Evolutionary conservation across 1,284 basidiomycete species (phyloP).

Genomic region (Pseudozyma flocculosa): DNA sequence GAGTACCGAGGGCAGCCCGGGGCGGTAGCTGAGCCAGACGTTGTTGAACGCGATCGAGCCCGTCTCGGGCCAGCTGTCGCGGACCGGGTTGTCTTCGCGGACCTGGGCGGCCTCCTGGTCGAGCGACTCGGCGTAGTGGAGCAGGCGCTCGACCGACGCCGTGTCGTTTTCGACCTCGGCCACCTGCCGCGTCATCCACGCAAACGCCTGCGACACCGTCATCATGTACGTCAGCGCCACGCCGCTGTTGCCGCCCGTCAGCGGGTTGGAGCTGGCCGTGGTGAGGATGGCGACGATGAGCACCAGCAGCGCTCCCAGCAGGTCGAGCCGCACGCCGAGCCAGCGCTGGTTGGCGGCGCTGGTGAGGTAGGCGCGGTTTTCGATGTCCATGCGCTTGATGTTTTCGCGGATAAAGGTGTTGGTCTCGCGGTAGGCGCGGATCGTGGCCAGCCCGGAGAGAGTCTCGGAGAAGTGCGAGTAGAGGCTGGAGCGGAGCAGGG

Average conservation of each 20-base stretch:
- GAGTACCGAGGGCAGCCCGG: constrained; percentile 62
- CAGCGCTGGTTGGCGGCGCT: constrained; percentile 80
- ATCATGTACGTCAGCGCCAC: constrained; percentile 54
- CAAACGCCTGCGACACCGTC: constrained; percentile 47
- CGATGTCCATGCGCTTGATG: constrained; percentile 71
- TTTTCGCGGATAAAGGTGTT: constrained; percentile 64
- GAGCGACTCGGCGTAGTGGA: constrained; percentile 52
- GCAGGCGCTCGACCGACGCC: constrained; percentile 54
- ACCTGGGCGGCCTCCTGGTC: constrained; percentile 54
- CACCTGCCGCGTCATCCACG: constrained; percentile 56
- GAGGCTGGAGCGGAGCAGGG: constrained; percentile 68
- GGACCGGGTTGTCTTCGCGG: constrained; percentile 34
- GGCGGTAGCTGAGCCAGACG: constrained; percentile 61
- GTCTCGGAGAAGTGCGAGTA: constrained; percentile 86
- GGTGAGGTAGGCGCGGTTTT: constrained; percentile 87
- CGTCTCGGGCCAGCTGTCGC: constrained; percentile 51
- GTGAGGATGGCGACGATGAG: constrained; percentile 50
- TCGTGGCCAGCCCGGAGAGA: constrained; percentile 79
- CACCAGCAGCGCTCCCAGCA: constrained; percentile 55
- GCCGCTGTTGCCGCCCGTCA: constrained; percentile 40
- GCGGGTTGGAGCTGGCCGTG: constrained; percentile 27
- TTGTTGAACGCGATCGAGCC: constrained; percentile 55
- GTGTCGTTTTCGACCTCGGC: constrained; percentile 60
- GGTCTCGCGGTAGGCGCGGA: constrained; percentile 70
- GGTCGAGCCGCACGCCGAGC: constrained; percentile 70